These are phyloP conservation scores for Ceratocystis lukuohia DNA, from an alignment of 2,329 filamentous ascomycete species.

Conservation along the genomic window DNA sequence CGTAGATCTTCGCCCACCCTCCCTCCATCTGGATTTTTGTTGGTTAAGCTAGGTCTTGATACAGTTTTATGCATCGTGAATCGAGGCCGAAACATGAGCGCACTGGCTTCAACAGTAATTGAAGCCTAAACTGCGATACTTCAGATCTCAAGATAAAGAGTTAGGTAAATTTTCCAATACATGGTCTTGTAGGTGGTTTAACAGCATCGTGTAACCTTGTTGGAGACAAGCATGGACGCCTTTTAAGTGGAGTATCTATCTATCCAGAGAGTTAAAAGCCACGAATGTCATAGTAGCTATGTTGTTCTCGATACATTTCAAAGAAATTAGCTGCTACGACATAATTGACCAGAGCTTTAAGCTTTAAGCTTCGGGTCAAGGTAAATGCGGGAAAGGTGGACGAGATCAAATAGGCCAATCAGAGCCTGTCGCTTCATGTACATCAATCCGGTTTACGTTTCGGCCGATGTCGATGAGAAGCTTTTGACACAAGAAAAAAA, in stretches of 20 bases:
- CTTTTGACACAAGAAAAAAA: conserved; percentile 13
- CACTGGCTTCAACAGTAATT: background rate
- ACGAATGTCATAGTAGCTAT: background rate
- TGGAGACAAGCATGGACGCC: background rate
- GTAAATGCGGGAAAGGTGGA: background rate
- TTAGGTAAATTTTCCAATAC: background rate
- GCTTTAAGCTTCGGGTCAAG: background rate
- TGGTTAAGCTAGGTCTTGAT: background rate
- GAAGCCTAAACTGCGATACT: background rate
- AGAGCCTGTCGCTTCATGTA: conserved; percentile 14
- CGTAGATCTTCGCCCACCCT: background rate
- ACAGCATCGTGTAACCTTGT: background rate
- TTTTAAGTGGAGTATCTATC: no score
- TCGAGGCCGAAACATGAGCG: conserved; percentile 11
- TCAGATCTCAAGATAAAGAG: background rate
- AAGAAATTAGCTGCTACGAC: background rate
- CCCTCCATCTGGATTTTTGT: background rate
- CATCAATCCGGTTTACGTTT: conserved; percentile 19
- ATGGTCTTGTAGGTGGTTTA: background rate
- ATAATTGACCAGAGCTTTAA: background rate
- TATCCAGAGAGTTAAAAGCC: no score
- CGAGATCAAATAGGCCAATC: conserved; percentile 11
- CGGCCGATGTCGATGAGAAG: conserved; percentile 17
- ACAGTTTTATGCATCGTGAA: conserved; percentile 9
- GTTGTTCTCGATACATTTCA: background rate